Base-by-base conservation (phyloP, 306 rosid genomes). In the Macrotyloma uniflorum region DNA sequence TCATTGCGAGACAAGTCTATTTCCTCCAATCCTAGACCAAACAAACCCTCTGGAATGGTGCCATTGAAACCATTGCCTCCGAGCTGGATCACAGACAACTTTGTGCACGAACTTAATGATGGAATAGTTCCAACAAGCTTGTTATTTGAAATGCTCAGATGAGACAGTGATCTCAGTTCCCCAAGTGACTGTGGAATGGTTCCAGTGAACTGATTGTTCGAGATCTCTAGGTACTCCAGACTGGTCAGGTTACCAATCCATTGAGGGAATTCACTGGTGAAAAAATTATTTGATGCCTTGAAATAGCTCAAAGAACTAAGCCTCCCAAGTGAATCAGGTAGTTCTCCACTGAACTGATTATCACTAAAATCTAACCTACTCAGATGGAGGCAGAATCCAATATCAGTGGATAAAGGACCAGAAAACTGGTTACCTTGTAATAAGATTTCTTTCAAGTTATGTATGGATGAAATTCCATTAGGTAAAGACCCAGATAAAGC, bases 171-270 rank as follows among this genome's bases (percentile, higher is more conserved):
- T 67, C 54, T 83, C 55, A 93, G 73, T 49, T 81, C 85, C 5
- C 91, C 90, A 19, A 90, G 58, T 76, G 96, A 83, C 4, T 70
- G 30, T 4, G 97, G 93, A 16, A 90, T 84, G 77, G 68, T 78
- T 57, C 97, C 97, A 6, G 55, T 59, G 33, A 95, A 76, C 58
- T 81, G 87, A 81, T 91, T 95, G 78, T 75, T 86, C 16, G 97
- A 87, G 58, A 95, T 85, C 51, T 91, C 96, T 22, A 92, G 19
- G 45, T 88, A 72, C 22, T 88, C 90, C 45, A 95, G 57, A 61
- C 83, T 87, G 5, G 67, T 76, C 92, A 91, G 47, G 20, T 84
- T 89, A 72, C 90, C 91, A 79, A 95, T 86, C 98, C 97, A 95
- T 47, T 58, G 72, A 67, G 97, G 97, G 11, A 92, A 47, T 16